Conservation (phyloP, 371 early-diverging fungal species). For the Mycotypha africana region DNA sequence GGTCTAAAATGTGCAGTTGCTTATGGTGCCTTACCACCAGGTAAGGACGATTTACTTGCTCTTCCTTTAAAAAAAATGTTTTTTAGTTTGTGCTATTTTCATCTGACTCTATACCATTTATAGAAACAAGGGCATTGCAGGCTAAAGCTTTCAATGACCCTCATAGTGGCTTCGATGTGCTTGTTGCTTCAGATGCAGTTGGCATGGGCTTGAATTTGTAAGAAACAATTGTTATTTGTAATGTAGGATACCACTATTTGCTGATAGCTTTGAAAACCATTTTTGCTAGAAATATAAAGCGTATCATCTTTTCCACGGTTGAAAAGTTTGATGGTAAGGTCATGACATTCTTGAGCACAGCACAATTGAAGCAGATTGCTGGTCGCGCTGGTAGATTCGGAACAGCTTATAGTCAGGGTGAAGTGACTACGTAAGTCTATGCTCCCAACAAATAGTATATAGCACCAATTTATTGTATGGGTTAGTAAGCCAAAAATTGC, state of each 20-base stretch:
- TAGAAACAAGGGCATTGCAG: conserved; percentile 84
- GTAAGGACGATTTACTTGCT: conserved; percentile 35
- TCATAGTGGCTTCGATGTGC: conserved; percentile 69
- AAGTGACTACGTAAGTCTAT: conserved; percentile 55
- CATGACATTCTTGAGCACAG: conserved; percentile 47
- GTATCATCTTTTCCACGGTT: conserved; percentile 75
- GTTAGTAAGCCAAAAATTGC: neutral
- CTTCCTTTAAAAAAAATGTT: too few relatives aligned
- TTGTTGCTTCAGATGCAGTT: conserved; percentile 95
- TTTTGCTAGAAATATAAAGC: conserved; percentile 68
- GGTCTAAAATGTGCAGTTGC: conserved; percentile 84
- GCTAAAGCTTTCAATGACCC: conserved; percentile 89
- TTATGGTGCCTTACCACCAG: conserved; percentile 90
- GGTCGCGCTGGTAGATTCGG: conserved; percentile 93
- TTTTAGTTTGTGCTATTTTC: too few relatives aligned
- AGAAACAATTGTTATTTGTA: conserved; percentile 5
- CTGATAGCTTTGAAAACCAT: neutral
- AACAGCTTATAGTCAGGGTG: conserved; percentile 56
- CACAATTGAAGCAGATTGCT: conserved; percentile 91
- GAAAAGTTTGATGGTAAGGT: conserved; percentile 75
- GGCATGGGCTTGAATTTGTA: conserved; percentile 96
- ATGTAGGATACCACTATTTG: neutral
- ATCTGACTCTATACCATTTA: too few relatives aligned
- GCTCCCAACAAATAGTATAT: conserved; percentile 8
- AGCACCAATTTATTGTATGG: neutral